Percentiles rank a stretch among this genome's conserved stretches.
Conservation (phyloP, 1,284 basidiomycete genomes). For the Porodaedalea pini region DNA sequence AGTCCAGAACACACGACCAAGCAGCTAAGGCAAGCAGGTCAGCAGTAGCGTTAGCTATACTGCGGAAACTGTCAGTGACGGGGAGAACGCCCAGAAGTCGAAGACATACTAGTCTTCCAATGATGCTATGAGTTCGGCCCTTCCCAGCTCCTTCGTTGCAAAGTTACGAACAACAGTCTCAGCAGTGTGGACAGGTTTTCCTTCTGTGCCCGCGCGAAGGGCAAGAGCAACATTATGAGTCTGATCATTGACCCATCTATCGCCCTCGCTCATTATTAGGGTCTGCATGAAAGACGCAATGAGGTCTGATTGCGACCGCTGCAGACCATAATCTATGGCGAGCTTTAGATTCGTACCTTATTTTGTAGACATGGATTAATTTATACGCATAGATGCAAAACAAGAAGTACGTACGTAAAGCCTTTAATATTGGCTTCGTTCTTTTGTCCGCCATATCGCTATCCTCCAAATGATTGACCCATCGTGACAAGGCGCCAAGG, state of each 20-base stretch:
- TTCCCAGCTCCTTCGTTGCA: slow-evolving; percentile 72
- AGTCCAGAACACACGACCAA: slow-evolving; percentile 58
- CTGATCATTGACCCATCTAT: slow-evolving; percentile 69
- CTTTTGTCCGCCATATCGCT: slow-evolving; percentile 59
- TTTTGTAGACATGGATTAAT: slow-evolving; percentile 5
- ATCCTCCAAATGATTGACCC: slow-evolving; percentile 74
- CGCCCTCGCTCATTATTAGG: slow-evolving; percentile 82
- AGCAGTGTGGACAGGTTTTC: slow-evolving; percentile 66
- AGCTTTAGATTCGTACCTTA: slow-evolving; percentile 74
- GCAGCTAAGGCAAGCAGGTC: slow-evolving; percentile 72
- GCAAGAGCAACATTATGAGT: slow-evolving; percentile 57
- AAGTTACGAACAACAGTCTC: slow-evolving; percentile 67
- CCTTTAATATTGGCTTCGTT: slow-evolving; percentile 65
- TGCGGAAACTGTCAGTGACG: slow-evolving; percentile 29
- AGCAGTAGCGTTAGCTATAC: slow-evolving; percentile 75
- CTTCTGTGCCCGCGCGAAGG: slow-evolving; percentile 55
- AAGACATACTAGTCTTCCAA: slow-evolving; percentile 77
- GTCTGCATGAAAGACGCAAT: slow-evolving; percentile 81
- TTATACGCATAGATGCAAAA: background rate
- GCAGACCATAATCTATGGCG: slow-evolving; percentile 77
- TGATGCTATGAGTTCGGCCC: slow-evolving; percentile 69
- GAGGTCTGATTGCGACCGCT: slow-evolving; percentile 72
- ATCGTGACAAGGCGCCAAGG: slow-evolving; percentile 76
- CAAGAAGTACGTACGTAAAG: slow-evolving; percentile 53
- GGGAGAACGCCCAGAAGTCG: background rate